Evolutionary conservation across 306 rosid genomes (phyloP).

Genomic region (Malus sylvestris): DNA sequence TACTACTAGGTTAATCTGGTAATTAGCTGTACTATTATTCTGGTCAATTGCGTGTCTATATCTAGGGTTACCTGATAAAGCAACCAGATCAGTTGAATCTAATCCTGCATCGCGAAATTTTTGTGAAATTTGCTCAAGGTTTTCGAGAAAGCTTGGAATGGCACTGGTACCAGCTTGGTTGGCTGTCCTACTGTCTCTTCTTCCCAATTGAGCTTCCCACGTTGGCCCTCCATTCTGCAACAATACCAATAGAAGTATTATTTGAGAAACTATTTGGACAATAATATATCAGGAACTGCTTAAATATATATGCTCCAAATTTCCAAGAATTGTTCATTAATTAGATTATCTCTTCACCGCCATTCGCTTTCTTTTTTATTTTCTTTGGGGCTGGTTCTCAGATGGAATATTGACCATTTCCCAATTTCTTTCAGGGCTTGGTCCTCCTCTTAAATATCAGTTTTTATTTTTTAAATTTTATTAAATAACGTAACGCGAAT

Average conservation of each 20-base stretch:
- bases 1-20: background rate
- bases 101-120: constrained; percentile 52
- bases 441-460: too few relatives aligned
- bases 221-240: constrained; percentile 75
- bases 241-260: background rate
- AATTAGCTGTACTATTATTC: too few relatives aligned
- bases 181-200: constrained; percentile 57
- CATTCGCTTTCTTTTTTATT: background rate
- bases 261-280: background rate
- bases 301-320: background rate
- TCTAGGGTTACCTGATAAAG: constrained; percentile 23
- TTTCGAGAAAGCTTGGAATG: background rate
- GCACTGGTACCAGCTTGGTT: background rate
- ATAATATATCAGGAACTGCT: background rate
- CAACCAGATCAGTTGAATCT: constrained; percentile 49
- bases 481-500: too few relatives aligned
- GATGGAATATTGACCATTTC: background rate
- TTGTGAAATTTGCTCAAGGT: background rate
- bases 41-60: too few relatives aligned
- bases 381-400: background rate
- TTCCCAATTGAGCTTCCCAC: constrained; percentile 61
- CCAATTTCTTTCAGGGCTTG: background rate
- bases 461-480: too few relatives aligned
- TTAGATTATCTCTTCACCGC: background rate
- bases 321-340: background rate